Base-by-base conservation (phyloP, 2,329 filamentous ascomycete genomes). In the Colletotrichum sojae region DNA sequence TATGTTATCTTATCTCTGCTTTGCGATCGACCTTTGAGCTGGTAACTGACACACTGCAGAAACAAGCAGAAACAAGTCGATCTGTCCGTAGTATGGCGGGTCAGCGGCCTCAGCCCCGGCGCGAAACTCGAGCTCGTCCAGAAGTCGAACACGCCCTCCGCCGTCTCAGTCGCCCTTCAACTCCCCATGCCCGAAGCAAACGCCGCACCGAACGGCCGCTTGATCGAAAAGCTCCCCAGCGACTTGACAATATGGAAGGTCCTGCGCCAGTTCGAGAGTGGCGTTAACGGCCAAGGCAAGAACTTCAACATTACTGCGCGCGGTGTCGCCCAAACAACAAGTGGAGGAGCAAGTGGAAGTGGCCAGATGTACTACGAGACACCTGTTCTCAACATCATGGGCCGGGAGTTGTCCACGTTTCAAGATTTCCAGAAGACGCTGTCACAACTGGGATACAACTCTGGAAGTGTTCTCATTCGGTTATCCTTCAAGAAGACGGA, bases 121-220 rank as follows among this genome's bases (percentile, higher is more conserved):
- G 95, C 96, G 68, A 97, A 97, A 78, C 89, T 99, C 67, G 95
- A 98, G 77, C 92, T 99, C 57, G 92, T 98, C 22, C 91, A 94
- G 77, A 91, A 92, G 68, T 96, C 95, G 53, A 93, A 93, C 66
- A 96, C 94, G 0, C 92, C 95, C 0, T 91, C 94, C 2, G 92
- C 92, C 55, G 92, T 99, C 64, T 94, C 92, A 48, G 92, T 99
- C 49, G 95, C 94, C n/a, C 84, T 99, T 13, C 93, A 97, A 77
- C 84, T 98, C 31, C 93, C 94, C 4, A 86, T 91, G 43, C 88
- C 90, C 22, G 92, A 96, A 76, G 89, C 87, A 20, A 84, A 83
- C 52, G 84, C 86, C 56, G 85, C 88, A 20, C 87, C 90, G 2
- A 89, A 89, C 72, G 89, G 90, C 25, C 90, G 94, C 36, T 81